Conservation (phyloP, 148 eudicot genomes). For the Simmondsia chinensis region DNA sequence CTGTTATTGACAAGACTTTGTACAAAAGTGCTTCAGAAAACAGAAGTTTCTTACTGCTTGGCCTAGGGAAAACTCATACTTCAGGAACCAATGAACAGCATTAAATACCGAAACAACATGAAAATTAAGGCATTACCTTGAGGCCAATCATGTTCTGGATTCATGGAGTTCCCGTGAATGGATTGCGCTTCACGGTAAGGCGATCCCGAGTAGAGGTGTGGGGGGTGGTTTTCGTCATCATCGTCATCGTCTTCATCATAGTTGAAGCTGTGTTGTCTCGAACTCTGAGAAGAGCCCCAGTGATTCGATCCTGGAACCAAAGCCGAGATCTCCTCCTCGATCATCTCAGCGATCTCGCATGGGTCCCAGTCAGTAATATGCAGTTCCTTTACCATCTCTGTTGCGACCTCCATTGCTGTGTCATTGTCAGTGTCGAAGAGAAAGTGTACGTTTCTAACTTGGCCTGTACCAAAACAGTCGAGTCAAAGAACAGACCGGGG, state of each 20-base stretch:
- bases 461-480: slow-evolving; percentile 22
- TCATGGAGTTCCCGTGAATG: slow-evolving; percentile 6
- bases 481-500: not conserved
- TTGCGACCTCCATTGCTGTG: slow-evolving; percentile 59
- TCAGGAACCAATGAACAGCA: too few species aligned
- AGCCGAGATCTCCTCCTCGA: slow-evolving; percentile 48
- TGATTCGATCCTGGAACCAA: slow-evolving; percentile 48
- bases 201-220: slow-evolving; percentile 24
- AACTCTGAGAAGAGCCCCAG: slow-evolving; percentile 11
- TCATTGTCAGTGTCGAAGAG: slow-evolving; percentile 53
- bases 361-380: slow-evolving; percentile 71
- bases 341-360: slow-evolving; percentile 57
- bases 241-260: slow-evolving; percentile 35
- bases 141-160: slow-evolving; percentile 23
- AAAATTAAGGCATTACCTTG: too few species aligned
- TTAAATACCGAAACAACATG: too few species aligned
- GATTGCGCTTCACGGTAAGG: slow-evolving; percentile 18
- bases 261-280: slow-evolving; percentile 33
- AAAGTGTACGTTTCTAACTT: slow-evolving; percentile 45
- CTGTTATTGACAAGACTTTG: too few species aligned
- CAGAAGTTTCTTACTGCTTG: too few species aligned
- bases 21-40: too few species aligned
- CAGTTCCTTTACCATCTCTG: slow-evolving; percentile 76
- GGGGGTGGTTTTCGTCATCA: slow-evolving; percentile 34
- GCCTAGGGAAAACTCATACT: too few species aligned